These are phyloP conservation scores for Ligustrum vulgare DNA, from an alignment of 257 asterid genomes.

Conservation along the genomic window DNA sequence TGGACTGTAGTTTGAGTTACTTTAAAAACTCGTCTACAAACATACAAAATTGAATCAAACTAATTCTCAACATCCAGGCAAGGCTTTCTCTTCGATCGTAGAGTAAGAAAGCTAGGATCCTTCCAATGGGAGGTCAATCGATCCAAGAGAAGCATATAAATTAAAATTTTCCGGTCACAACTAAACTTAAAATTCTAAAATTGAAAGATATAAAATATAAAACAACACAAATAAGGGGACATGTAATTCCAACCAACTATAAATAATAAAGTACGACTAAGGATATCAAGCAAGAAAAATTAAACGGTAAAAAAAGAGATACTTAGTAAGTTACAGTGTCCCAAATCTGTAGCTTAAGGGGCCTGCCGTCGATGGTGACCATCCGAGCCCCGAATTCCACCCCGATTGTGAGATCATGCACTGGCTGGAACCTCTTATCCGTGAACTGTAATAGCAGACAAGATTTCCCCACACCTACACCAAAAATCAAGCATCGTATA, in stretches of 20 bases:
- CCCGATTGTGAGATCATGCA: slow-evolving; percentile 71
- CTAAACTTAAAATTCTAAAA: not conserved
- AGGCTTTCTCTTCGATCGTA: not conserved
- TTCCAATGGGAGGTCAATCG: not conserved
- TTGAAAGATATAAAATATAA: not conserved
- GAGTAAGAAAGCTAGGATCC: not conserved
- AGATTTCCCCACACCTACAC: slow-evolving; percentile 64
- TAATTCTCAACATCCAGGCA: not conserved
- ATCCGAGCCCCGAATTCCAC: slow-evolving; percentile 71
- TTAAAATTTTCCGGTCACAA: not conserved
- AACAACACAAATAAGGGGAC: not conserved
- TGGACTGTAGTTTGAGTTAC: not conserved
- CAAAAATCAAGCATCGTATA: slow-evolving; percentile 10
- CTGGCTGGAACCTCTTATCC: slow-evolving; percentile 66
- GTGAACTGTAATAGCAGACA: slow-evolving; percentile 66
- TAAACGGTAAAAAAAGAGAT: not conserved
- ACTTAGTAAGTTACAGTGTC: slow-evolving; percentile 44
- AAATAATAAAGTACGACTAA: not conserved
- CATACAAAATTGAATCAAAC: not conserved
- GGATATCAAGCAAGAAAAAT: not conserved
- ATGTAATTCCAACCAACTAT: not conserved
- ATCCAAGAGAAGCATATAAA: not conserved
- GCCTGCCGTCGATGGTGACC: slow-evolving; percentile 55
- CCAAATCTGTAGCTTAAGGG: slow-evolving; percentile 70
- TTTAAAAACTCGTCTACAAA: not conserved